Evolutionary conservation across 1,284 basidiomycete species (phyloP).

Genomic region (Sparassis latifolia): DNA sequence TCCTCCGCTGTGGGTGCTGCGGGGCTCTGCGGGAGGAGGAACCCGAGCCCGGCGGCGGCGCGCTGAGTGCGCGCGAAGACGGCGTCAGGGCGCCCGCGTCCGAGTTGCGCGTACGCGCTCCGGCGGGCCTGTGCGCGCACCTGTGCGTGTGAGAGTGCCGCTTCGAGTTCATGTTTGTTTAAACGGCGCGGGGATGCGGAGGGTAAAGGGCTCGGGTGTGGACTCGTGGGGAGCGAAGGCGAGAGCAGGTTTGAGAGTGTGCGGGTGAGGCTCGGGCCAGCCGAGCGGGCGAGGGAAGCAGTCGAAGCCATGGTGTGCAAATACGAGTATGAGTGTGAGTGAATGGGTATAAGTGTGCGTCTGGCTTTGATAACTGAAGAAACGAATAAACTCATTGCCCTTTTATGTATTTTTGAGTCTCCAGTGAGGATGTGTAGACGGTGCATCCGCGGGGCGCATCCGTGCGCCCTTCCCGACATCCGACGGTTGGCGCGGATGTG

Average conservation of each 20-base stretch:
- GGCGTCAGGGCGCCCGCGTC: not conserved
- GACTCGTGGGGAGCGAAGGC: not conserved
- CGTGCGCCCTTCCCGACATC: too few relatives aligned
- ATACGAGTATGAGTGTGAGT: not conserved
- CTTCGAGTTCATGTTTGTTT: constrained; percentile 15
- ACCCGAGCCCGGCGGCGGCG: not conserved
- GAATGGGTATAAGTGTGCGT: not conserved
- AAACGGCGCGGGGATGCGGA: constrained; percentile 9
- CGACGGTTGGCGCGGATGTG: too few relatives aligned
- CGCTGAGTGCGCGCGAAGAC: not conserved
- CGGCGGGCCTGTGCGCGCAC: constrained; percentile 12
- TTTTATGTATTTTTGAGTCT: too few relatives aligned
- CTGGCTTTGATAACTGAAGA: not conserved
- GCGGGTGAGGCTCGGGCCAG: constrained; percentile 3
- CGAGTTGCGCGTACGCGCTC: not conserved
- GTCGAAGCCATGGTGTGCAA: constrained; percentile 1
- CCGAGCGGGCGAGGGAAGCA: constrained; percentile 4
- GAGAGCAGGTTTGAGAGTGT: not conserved
- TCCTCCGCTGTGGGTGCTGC: not conserved
- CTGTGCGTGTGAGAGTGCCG: constrained; percentile 11
- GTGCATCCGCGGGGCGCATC: too few relatives aligned
- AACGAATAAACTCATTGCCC: not conserved
- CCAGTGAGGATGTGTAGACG: too few relatives aligned
- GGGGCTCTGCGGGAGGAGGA: not conserved
- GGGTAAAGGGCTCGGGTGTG: not conserved